Evolutionary conservation across 2,329 filamentous ascomycete genomes (phyloP).

Genomic region (Davidsoniella virescens): DNA sequence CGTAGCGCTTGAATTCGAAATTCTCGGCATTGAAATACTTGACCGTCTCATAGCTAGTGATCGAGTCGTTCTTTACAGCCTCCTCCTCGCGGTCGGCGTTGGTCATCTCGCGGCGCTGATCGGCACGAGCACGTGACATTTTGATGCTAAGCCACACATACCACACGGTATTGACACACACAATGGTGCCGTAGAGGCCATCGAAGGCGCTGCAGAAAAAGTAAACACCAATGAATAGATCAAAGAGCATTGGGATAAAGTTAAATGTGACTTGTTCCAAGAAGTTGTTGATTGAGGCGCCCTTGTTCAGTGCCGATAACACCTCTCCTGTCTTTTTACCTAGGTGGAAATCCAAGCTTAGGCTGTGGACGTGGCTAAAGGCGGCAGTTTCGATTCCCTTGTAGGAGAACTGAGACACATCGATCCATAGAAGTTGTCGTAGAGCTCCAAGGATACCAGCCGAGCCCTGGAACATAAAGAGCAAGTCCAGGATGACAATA

Average conservation of each 20-base stretch:
- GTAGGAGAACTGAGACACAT: slow-evolving; percentile 93
- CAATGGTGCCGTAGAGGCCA: slow-evolving; percentile 43
- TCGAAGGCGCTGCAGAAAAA: slow-evolving; percentile 71
- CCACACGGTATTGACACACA: slow-evolving; percentile 81
- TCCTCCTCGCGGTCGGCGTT: slow-evolving; percentile 91
- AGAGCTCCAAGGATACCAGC: slow-evolving; percentile 75
- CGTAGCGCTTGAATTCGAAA: slow-evolving; percentile 62
- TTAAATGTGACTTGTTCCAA: slow-evolving; percentile 93
- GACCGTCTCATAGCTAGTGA: slow-evolving; percentile 94
- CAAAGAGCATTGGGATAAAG: slow-evolving; percentile 85
- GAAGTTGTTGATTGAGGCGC: slow-evolving; percentile 89
- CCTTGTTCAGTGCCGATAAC: slow-evolving; percentile 87
- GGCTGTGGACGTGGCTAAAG: slow-evolving; percentile 90
- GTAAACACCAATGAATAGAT: slow-evolving; percentile 68
- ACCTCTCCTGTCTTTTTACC: slow-evolving; percentile 96
- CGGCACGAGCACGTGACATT: slow-evolving; percentile 83
- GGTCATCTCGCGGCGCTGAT: slow-evolving; percentile 83
- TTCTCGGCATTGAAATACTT: slow-evolving; percentile 80
- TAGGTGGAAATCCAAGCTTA: slow-evolving; percentile 91
- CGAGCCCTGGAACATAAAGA: slow-evolving; percentile 54
- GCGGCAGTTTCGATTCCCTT: slow-evolving; percentile 84
- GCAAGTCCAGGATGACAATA: slow-evolving; percentile 29
- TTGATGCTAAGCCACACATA: slow-evolving; percentile 95
- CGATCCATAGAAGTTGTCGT: slow-evolving; percentile 81
- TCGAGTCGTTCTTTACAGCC: slow-evolving; percentile 95